phyloP scores from a whole-genome alignment of 2,329 filamentous ascomycete species.

The Aspergillus sclerotialis region DNA sequence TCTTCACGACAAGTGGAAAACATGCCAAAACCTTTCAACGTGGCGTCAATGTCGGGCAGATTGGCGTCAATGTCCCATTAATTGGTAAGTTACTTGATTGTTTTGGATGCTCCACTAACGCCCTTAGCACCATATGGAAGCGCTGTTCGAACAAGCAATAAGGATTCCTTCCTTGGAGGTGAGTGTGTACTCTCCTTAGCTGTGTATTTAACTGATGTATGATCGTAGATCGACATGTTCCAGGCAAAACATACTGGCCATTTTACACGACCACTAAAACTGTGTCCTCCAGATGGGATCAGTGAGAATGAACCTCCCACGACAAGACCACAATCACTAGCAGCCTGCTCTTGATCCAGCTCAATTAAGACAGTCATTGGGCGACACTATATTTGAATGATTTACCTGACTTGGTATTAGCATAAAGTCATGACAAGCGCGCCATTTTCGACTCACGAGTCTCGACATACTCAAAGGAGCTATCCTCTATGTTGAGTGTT shows the following conservation, averaged over 20 bases:
- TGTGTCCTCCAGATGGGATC: constrained; percentile 16
- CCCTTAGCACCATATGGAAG: constrained; percentile 15
- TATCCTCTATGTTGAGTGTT: no score
- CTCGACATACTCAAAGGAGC: no score
- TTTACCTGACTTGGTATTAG: no score
- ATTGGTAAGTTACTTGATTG: constrained; percentile 10
- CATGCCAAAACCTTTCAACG: constrained; percentile 26
- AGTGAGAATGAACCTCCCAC: no score
- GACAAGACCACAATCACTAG: no score
- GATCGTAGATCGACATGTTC: constrained; percentile 12
- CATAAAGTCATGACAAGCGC: no score
- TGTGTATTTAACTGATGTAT: neutral
- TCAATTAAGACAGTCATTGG: no score
- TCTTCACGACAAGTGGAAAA: constrained; percentile 27
- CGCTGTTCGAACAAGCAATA: constrained; percentile 19
- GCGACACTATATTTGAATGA: no score
- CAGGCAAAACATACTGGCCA: constrained; percentile 18
- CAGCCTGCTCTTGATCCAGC: no score
- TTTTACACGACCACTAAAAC: constrained; percentile 18
- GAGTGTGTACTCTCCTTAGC: neutral
- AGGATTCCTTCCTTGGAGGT: constrained; percentile 21
- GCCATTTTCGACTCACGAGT: no score
- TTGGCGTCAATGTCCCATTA: constrained; percentile 23
- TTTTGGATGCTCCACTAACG: constrained; percentile 6
- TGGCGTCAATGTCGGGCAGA: constrained; percentile 22